These are phyloP conservation scores for Tulasnella sp. DNA, from an alignment of 768 basidiomycete species.

Conservation along the genomic window DNA sequence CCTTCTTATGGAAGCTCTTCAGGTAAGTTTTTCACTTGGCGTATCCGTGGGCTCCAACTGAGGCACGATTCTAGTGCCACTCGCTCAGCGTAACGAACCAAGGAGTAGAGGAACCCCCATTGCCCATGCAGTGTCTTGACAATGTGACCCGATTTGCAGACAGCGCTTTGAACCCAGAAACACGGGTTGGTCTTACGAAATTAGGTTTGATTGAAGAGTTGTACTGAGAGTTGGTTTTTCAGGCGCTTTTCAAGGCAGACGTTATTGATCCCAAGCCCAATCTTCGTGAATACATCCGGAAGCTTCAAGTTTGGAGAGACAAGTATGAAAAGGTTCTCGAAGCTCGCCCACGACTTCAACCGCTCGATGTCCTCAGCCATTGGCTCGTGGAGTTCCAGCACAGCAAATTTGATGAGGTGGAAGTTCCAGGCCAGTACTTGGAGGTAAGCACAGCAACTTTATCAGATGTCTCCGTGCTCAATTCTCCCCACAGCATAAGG, in stretches of 20 bases:
- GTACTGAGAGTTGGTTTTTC: constrained; percentile 15
- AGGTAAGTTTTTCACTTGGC: constrained; percentile 45
- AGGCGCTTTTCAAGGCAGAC: constrained; percentile 90
- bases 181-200: constrained; percentile 19
- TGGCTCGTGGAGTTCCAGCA: constrained; percentile 98
- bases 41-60: constrained; percentile 6
- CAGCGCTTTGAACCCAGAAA: constrained; percentile 34
- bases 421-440: constrained; percentile 97
- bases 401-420: constrained; percentile 94
- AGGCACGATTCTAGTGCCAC: constrained; percentile 37
- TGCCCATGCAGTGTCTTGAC: constrained; percentile 36
- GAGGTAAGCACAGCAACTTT: constrained; percentile 53
- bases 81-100: constrained; percentile 35
- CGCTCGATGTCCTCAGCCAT: constrained; percentile 81
- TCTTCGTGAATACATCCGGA: constrained; percentile 80
- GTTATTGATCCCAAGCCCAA: constrained; percentile 75
- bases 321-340: constrained; percentile 83
- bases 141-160: constrained; percentile 40
- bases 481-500: constrained; percentile 67
- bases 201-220: neutral
- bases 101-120: constrained; percentile 38
- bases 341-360: constrained; percentile 72
- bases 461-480: neutral
- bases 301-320: constrained; percentile 90
- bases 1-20: constrained; percentile 79